phyloP scores from a whole-genome alignment of 495 filamentous ascomycete species.

The Saxophila tyrrhenica region DNA sequence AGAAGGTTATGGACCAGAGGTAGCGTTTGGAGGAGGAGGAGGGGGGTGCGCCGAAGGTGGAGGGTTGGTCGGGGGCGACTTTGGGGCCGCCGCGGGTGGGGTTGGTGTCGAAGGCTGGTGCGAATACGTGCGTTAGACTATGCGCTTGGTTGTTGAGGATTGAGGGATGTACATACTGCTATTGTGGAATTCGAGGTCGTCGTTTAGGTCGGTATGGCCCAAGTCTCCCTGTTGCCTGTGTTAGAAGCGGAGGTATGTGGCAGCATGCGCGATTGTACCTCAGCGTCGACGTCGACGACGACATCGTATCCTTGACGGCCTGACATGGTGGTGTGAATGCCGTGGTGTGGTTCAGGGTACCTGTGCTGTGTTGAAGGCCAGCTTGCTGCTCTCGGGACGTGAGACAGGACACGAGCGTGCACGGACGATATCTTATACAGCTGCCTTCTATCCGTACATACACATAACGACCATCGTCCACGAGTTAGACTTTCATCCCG shows the following conservation, averaged over 20 bases:
- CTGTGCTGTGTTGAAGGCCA: slow-evolving; percentile 28
- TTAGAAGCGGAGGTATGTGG: background rate
- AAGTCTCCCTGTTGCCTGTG: slow-evolving; percentile 65
- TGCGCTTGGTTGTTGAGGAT: background rate
- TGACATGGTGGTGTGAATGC: slow-evolving; percentile 43
- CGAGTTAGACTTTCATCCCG: too few species aligned
- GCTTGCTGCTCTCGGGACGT: background rate
- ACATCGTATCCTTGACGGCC: slow-evolving; percentile 79
- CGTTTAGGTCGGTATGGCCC: slow-evolving; percentile 93
- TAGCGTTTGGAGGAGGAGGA: slow-evolving; percentile 60
- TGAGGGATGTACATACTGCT: slow-evolving; percentile 46
- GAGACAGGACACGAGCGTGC: too few species aligned
- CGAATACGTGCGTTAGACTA: background rate
- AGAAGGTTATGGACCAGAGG: slow-evolving; percentile 88
- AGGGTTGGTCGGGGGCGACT: slow-evolving; percentile 51
- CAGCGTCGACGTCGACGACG: slow-evolving; percentile 90
- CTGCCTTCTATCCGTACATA: too few species aligned
- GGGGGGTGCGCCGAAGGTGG: slow-evolving; percentile 23
- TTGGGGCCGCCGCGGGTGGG: slow-evolving; percentile 32
- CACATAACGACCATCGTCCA: too few species aligned
- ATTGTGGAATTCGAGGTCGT: slow-evolving; percentile 97
- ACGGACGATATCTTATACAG: too few species aligned
- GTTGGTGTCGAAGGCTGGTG: slow-evolving; percentile 37
- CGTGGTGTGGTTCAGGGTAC: background rate
- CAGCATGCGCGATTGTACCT: slow-evolving; percentile 51